Evolutionary conservation across 139 green algal species (phyloP).

Genomic region (Astrephomene gubernaculifera): DNA sequence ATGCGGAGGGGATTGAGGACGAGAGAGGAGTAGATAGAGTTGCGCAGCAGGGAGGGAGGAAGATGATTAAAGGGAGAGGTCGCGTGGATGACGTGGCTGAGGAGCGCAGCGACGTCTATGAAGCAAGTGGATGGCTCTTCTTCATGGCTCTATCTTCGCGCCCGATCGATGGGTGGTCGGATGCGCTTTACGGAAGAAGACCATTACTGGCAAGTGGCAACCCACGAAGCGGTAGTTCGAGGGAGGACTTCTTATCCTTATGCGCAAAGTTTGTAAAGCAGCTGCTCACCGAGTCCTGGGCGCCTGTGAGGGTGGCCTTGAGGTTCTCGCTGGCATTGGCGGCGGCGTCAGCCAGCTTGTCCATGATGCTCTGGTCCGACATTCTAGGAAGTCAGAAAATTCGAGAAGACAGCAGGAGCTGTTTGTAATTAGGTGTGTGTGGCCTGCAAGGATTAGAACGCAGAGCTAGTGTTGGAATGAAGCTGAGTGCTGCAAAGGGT

Average conservation of each 20-base stretch:
- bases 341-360: neutral
- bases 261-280: neutral
- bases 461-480: no score
- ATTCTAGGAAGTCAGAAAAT: no score
- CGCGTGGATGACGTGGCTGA: neutral
- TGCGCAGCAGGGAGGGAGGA: neutral
- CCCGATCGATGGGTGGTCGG: no score
- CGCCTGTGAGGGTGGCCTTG: neutral
- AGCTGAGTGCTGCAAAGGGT: no score
- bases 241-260: neutral
- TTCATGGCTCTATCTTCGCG: neutral
- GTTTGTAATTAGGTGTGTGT: no score
- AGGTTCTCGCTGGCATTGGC: neutral
- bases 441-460: no score
- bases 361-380: neutral
- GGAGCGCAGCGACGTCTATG: neutral
- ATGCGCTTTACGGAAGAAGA: no score
- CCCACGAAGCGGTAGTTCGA: no score
- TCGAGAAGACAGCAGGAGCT: no score
- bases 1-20: neutral
- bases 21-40: neutral
- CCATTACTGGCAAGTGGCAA: no score
- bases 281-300: neutral
- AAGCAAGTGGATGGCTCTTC: neutral
- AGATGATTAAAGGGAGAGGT: neutral